phyloP scores from a whole-genome alignment of 1,284 basidiomycete genomes.

The Phenoliferia sp. region DNA sequence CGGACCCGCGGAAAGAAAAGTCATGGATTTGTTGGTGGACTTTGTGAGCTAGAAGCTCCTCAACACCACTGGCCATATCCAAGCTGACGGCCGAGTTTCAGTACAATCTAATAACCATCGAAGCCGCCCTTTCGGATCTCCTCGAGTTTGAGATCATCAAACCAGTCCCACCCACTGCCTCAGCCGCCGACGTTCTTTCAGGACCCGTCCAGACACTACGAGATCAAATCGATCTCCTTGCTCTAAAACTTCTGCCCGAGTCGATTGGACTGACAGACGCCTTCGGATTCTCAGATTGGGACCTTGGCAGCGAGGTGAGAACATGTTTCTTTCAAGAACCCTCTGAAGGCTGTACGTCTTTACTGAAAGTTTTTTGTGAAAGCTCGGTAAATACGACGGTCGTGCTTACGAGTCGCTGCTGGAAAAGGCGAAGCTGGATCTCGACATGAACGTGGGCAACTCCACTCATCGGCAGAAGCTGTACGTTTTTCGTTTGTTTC shows the following conservation, averaged over 20 bases:
- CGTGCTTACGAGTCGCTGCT: constrained; percentile 29
- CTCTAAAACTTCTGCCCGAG: constrained; percentile 56
- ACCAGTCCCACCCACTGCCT: constrained; percentile 3
- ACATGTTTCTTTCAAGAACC: neutral
- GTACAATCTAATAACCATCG: constrained; percentile 61
- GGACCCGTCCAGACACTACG: constrained; percentile 56
- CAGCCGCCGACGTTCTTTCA: constrained; percentile 3
- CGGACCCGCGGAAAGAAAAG: constrained; percentile 38
- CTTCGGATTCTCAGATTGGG: constrained; percentile 72
- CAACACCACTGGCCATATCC: neutral
- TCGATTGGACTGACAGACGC: constrained; percentile 66
- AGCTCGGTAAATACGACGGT: constrained; percentile 24
- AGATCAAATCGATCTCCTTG: constrained; percentile 53
- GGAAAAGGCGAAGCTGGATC: constrained; percentile 19
- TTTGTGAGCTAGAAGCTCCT: constrained; percentile 45
- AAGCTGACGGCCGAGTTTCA: constrained; percentile 34
- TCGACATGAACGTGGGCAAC: constrained; percentile 18
- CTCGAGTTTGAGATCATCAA: constrained; percentile 55
- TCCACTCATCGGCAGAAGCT: constrained; percentile 9
- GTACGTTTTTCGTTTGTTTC: constrained; percentile 1
- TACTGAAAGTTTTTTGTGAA: neutral
- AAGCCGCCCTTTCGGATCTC: constrained; percentile 55
- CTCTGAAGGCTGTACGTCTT: neutral
- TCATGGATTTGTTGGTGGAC: constrained; percentile 49
- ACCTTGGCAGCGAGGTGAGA: constrained; percentile 58